Conservation (phyloP, 352 stramenopile species). For the Phytophthora pluvialis region DNA sequence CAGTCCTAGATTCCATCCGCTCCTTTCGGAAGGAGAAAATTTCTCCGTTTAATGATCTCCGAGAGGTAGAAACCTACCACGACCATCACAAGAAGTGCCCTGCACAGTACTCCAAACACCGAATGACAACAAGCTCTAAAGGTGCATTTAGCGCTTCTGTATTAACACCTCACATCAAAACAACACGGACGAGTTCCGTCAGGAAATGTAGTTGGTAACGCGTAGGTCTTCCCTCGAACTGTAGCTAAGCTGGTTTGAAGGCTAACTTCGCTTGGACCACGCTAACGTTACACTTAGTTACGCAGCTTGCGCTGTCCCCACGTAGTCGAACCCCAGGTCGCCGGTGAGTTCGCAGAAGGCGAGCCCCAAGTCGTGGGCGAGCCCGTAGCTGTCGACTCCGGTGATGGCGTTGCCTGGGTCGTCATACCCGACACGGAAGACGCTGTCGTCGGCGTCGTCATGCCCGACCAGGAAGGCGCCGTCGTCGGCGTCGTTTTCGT, state of each 20-base stretch:
- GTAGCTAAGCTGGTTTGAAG: not conserved
- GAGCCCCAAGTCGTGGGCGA: not conserved
- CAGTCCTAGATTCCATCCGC: no score
- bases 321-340: slow-evolving; percentile 2
- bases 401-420: not conserved
- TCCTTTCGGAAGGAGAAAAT: no score
- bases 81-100: no score
- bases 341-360: not conserved
- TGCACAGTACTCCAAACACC: no score
- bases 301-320: slow-evolving; percentile 14
- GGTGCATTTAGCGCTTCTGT: not conserved
- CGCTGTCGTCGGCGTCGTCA: not conserved
- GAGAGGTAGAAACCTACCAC: no score
- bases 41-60: no score
- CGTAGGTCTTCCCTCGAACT: not conserved
- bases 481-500: slow-evolving; percentile 2
- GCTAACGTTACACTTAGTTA: slow-evolving; percentile 11
- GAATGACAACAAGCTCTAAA: not conserved
- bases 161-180: not conserved
- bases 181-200: not conserved
- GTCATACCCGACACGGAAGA: not conserved
- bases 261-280: not conserved
- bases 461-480: not conserved
- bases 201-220: not conserved
- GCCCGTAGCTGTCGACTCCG: not conserved